These are phyloP conservation scores for Skeletonema marinoi DNA, from an alignment of 108 stramenopile genomes.

Conservation along the genomic window DNA sequence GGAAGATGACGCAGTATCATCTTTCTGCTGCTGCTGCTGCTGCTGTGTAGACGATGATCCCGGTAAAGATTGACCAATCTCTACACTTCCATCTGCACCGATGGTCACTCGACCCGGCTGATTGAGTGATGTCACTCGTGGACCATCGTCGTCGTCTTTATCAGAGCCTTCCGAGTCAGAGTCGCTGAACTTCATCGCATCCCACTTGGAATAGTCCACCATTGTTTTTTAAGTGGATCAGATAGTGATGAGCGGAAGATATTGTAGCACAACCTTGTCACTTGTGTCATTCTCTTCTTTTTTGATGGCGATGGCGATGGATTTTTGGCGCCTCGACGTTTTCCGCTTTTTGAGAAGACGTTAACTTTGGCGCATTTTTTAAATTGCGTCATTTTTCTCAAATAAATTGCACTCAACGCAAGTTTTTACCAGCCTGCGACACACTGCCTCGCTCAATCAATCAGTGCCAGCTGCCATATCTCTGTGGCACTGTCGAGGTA, in stretches of 20 bases:
- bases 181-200: constrained; percentile 45
- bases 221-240: background rate
- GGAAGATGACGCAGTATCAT: background rate
- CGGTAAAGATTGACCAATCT: constrained; percentile 20
- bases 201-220: constrained; percentile 57
- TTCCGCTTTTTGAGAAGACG: background rate
- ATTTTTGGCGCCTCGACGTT: background rate
- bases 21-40: background rate
- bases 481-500: no score
- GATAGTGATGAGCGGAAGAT: no score
- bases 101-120: constrained; percentile 47
- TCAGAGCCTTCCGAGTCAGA: constrained; percentile 11
- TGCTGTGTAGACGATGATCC: background rate
- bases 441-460: no score
- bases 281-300: no score
- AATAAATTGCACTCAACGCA: no score
- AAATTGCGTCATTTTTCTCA: no score
- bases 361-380: no score
- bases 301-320: background rate
- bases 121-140: constrained; percentile 45
- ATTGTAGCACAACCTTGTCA: no score
- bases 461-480: no score
- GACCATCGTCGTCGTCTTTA: constrained; percentile 17
- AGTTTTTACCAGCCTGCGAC: no score
- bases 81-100: constrained; percentile 28